Conservation (phyloP, 805 yeast species). For the Saccharomycopsis oosterbeekiorum region DNA sequence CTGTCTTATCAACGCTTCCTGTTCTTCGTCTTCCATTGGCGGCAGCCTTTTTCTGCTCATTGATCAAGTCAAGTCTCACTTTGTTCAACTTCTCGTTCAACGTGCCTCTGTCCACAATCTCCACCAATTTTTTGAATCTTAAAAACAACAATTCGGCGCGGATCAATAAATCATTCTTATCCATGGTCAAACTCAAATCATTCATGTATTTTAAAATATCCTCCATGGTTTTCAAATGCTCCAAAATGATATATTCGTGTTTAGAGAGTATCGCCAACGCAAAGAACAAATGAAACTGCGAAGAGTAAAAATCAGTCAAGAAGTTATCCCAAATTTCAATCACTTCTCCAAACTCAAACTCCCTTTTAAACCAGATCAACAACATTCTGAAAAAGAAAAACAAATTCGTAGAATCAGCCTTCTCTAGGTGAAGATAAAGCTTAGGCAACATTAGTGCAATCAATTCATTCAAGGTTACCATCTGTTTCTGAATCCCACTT, state of each 20-base stretch:
- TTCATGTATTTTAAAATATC: constrained; percentile 90
- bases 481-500: constrained; percentile 85
- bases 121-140: constrained; percentile 70
- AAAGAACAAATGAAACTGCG: constrained; percentile 81
- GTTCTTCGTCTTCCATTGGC: constrained; percentile 9
- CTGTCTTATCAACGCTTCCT: constrained; percentile 5
- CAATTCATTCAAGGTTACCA: constrained; percentile 71
- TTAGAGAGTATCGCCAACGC: constrained; percentile 86
- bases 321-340: constrained; percentile 83
- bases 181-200: constrained; percentile 70
- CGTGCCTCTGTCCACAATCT: constrained; percentile 52
- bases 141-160: constrained; percentile 77
- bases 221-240: constrained; percentile 70
- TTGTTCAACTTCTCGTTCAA: constrained; percentile 17
- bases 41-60: constrained; percentile 16
- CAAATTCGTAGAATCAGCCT: constrained; percentile 81
- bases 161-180: constrained; percentile 67
- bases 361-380: constrained; percentile 91
- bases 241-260: constrained; percentile 66
- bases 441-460: constrained; percentile 88
- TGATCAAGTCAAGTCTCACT: constrained; percentile 7
- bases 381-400: constrained; percentile 94
- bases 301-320: constrained; percentile 78
- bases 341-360: constrained; percentile 70
- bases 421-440: constrained; percentile 69